These are phyloP conservation scores for Rhipidocladum racemiflorum DNA, from an alignment of 176 grass and related monocot species.

Conservation along the genomic window DNA sequence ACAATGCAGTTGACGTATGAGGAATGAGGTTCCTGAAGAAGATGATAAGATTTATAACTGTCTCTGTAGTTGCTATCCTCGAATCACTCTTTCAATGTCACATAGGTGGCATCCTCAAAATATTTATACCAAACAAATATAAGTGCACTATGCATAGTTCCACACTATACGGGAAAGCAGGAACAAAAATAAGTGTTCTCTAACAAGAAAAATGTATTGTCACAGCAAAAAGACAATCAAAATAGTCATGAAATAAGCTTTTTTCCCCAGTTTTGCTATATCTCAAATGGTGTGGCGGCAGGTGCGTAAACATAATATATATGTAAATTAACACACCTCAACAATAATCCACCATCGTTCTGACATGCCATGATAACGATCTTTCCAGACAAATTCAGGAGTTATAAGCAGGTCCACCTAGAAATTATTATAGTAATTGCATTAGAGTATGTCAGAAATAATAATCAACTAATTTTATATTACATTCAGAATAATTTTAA, in stretches of 20 bases:
- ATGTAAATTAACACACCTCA: slow-evolving; percentile 53
- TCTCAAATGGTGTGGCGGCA: background rate
- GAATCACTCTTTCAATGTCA: background rate
- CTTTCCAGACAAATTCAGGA: slow-evolving; percentile 94
- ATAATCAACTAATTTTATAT: background rate
- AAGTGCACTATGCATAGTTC: background rate
- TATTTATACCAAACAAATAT: slow-evolving; percentile 24
- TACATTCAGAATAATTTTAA: slow-evolving; percentile 1
- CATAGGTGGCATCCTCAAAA: slow-evolving; percentile 19
- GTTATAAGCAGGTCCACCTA: slow-evolving; percentile 86
- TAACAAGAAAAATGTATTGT: background rate
- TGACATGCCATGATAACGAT: slow-evolving; percentile 80
- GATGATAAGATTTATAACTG: slow-evolving; percentile 9
- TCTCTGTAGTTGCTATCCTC: slow-evolving; percentile 6
- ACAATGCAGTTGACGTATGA: slow-evolving; percentile 2
- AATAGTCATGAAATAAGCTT: background rate
- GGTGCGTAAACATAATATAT: slow-evolving; percentile 1
- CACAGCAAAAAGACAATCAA: background rate
- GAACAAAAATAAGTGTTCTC: background rate
- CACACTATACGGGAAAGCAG: slow-evolving; percentile 3
- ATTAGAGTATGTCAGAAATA: background rate
- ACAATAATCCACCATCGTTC: slow-evolving; percentile 88
- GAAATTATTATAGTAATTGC: slow-evolving; percentile 23
- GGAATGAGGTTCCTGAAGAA: background rate
- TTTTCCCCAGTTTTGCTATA: background rate